Conservation (phyloP, 2,329 filamentous ascomycete species). For the Myriangium duriaei region DNA sequence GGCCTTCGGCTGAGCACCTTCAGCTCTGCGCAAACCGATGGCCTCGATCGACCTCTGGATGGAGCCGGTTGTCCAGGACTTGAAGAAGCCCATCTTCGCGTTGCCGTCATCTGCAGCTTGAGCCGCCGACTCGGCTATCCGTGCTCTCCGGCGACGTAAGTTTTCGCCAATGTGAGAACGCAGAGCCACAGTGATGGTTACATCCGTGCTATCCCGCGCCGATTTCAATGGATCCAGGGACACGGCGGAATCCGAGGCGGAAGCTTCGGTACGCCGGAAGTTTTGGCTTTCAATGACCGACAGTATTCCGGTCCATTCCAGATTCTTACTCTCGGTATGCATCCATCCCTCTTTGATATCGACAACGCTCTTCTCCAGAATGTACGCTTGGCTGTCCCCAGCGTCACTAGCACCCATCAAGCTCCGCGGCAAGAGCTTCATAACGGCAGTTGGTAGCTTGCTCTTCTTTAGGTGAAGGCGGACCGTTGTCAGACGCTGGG, state of each 20-base stretch:
- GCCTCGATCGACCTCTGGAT: slow-evolving; percentile 69
- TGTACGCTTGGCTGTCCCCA: slow-evolving; percentile 59
- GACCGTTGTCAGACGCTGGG: slow-evolving; percentile 63
- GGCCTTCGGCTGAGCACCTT: slow-evolving; percentile 66
- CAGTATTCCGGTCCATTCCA: slow-evolving; percentile 71
- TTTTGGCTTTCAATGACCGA: slow-evolving; percentile 65
- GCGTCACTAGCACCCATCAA: slow-evolving; percentile 47
- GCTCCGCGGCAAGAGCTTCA: slow-evolving; percentile 61
- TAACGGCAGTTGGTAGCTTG: slow-evolving; percentile 59
- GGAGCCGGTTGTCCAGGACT: slow-evolving; percentile 54
- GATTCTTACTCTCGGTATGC: slow-evolving; percentile 66
- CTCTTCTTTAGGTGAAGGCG: slow-evolving; percentile 74
- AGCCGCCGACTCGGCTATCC: slow-evolving; percentile 26
- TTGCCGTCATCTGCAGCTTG: slow-evolving; percentile 30
- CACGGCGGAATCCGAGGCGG: slow-evolving; percentile 14
- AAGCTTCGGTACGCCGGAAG: slow-evolving; percentile 41
- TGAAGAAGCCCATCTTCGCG: slow-evolving; percentile 45
- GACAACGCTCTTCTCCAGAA: slow-evolving; percentile 67
- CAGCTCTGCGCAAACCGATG: slow-evolving; percentile 64
- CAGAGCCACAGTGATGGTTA: slow-evolving; percentile 62
- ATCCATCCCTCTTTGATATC: slow-evolving; percentile 74
- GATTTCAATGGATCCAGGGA: slow-evolving; percentile 16
- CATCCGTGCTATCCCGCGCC: slow-evolving; percentile 42
- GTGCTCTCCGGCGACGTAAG: slow-evolving; percentile 41
- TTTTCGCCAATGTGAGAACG: slow-evolving; percentile 60